Evolutionary conservation across 1,284 basidiomycete species (phyloP).

Genomic region (Melampsora abietis-canadensis): DNA sequence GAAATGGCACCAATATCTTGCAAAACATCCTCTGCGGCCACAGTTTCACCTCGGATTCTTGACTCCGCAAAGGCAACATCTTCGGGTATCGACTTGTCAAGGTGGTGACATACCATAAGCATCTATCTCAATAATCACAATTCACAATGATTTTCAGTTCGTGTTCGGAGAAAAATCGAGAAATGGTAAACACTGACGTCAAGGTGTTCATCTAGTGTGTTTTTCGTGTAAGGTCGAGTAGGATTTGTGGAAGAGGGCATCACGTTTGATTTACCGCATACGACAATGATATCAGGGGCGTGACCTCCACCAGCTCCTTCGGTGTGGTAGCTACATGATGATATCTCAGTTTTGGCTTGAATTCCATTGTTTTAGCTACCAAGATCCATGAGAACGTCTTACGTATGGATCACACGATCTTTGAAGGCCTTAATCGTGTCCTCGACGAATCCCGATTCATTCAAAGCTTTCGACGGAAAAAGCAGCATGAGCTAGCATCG

Average conservation of each 20-base stretch:
- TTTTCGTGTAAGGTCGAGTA: constrained; percentile 83
- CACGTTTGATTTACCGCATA: constrained; percentile 83
- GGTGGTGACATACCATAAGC: constrained; percentile 72
- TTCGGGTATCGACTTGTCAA: constrained; percentile 61
- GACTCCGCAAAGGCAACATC: constrained; percentile 96
- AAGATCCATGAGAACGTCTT: constrained; percentile 11
- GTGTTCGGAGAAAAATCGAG: neutral
- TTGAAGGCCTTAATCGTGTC: constrained; percentile 87
- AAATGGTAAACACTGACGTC: constrained; percentile 66
- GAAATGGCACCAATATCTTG: constrained; percentile 90
- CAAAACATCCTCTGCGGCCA: constrained; percentile 94
- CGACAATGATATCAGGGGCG: constrained; percentile 95
- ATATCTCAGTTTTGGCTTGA: neutral
- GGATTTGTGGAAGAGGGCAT: constrained; percentile 98
- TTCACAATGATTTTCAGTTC: neutral
- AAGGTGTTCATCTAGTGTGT: constrained; percentile 94
- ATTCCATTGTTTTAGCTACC: neutral
- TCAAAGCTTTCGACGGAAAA: constrained; percentile 42
- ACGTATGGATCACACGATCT: constrained; percentile 87
- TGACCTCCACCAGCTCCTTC: constrained; percentile 96
- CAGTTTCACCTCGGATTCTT: constrained; percentile 90
- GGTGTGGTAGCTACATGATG: constrained; percentile 66
- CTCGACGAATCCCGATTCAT: constrained; percentile 53
- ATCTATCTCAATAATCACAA: constrained; percentile 61
- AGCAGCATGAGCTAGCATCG: neutral